phyloP scores from a whole-genome alignment of 768 basidiomycete genomes.

The Auriscalpium orientale region DNA sequence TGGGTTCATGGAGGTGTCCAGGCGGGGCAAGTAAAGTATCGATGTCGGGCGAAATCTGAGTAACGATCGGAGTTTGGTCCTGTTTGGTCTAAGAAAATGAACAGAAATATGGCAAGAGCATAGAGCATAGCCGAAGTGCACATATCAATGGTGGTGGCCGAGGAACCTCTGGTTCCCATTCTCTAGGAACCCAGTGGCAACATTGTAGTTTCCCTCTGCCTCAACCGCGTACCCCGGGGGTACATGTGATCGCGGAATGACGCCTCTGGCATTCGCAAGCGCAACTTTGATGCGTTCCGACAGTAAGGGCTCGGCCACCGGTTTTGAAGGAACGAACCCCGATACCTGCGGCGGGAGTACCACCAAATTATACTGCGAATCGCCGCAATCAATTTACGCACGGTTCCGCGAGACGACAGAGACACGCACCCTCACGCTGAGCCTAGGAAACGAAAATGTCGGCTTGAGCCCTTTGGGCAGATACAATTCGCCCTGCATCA shows the following conservation, averaged over 20 bases:
- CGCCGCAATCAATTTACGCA: neutral
- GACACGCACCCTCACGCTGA: constrained; percentile 38
- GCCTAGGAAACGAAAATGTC: constrained; percentile 36
- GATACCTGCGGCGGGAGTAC: constrained; percentile 36
- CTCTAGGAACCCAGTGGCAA: constrained; percentile 42
- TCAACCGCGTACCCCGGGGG: constrained; percentile 41
- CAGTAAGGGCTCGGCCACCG: constrained; percentile 26
- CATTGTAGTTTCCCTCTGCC: constrained; percentile 39
- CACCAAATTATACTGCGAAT: constrained; percentile 35
- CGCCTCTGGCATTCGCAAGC: constrained; percentile 31
- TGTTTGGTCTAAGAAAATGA: neutral
- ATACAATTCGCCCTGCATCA: constrained; percentile 44
- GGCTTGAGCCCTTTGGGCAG: constrained; percentile 37
- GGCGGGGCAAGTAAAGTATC: neutral
- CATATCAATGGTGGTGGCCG: neutral
- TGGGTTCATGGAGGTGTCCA: neutral
- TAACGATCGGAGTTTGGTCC: constrained; percentile 3
- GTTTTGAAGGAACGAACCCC: constrained; percentile 30
- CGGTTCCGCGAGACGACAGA: neutral
- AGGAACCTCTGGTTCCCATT: constrained; percentile 46
- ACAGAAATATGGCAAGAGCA: neutral
- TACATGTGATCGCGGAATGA: constrained; percentile 36
- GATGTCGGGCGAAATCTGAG: neutral
- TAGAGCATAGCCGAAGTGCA: neutral
- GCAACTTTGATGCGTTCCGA: constrained; percentile 34